These are phyloP conservation scores for Euphorbia lathyris DNA, from an alignment of 345 rosid genomes.

Conservation along the genomic window DNA sequence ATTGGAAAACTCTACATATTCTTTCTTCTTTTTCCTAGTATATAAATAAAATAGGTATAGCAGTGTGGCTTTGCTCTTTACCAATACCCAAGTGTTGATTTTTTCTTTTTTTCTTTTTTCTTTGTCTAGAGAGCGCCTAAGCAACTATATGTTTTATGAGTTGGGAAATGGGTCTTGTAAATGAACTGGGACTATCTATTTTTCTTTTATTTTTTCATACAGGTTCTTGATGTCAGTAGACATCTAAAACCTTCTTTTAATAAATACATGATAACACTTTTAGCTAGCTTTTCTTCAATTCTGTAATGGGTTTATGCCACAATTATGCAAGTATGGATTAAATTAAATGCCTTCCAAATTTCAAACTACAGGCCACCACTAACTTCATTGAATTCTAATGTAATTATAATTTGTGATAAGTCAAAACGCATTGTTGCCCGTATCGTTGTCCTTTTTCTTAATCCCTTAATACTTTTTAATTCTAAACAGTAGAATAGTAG, in stretches of 20 bases:
- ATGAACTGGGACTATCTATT: neutral
- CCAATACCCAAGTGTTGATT: neutral
- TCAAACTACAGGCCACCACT: no score
- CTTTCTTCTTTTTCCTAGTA: neutral
- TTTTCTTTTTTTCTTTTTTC: neutral
- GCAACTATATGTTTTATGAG: neutral
- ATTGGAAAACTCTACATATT: neutral
- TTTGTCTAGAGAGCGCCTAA: neutral
- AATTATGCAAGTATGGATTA: neutral
- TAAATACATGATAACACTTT: neutral
- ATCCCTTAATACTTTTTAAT: no score
- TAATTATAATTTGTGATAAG: no score
- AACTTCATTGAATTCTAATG: no score
- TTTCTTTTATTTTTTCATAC: neutral
- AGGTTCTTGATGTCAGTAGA: neutral
- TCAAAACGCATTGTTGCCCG: no score
- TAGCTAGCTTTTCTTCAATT: neutral
- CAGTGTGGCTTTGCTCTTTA: conserved; percentile 2
- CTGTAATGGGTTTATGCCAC: no score
- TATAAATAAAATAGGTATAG: neutral
- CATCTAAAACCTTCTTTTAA: neutral
- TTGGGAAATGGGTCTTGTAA: neutral
- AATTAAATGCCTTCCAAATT: no score
- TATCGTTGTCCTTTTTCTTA: no score
- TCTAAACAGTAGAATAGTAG: no score